A percentile compares a stretch with the other conserved stretches of the same genome.
phyloP scores from a whole-genome alignment of 495 filamentous ascomycete species.

The Copromyces sp. region DNA sequence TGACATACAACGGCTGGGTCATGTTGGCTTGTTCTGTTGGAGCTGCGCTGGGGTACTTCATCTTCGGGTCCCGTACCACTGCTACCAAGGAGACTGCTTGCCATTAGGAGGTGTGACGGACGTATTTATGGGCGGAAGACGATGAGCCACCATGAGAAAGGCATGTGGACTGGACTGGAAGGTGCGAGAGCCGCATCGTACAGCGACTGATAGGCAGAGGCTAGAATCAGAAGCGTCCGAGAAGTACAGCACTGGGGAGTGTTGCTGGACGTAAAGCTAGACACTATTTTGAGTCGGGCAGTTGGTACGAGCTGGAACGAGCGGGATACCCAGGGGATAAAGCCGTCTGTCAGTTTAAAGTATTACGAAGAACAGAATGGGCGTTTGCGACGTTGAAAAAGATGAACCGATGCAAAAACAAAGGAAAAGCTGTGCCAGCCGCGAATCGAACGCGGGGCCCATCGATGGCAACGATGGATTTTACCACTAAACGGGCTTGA shows the following conservation, averaged over 20 bases:
- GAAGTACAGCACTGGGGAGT: not conserved
- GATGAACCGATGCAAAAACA: not conserved
- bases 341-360: not conserved
- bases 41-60: conserved; percentile 77
- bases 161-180: not conserved
- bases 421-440: not conserved
- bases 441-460: not conserved
- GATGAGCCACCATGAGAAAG: not conserved
- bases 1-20: conserved; percentile 98
- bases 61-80: conserved; percentile 61
- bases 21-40: conserved; percentile 88
- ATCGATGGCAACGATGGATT: not conserved
- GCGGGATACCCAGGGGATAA: not conserved
- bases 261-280: not conserved
- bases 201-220: not conserved
- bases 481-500: not conserved
- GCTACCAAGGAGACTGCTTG: conserved; percentile 80
- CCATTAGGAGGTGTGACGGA: conserved; percentile 45
- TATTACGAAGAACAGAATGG: not conserved
- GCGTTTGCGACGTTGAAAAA: not conserved
- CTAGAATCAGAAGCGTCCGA: not conserved
- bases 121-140: not conserved
- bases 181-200: not conserved
- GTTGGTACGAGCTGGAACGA: not conserved
- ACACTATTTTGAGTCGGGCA: not conserved